These are phyloP conservation scores for Colletotrichum salicis DNA, from an alignment of 2,329 filamentous ascomycete genomes.

Conservation along the genomic window DNA sequence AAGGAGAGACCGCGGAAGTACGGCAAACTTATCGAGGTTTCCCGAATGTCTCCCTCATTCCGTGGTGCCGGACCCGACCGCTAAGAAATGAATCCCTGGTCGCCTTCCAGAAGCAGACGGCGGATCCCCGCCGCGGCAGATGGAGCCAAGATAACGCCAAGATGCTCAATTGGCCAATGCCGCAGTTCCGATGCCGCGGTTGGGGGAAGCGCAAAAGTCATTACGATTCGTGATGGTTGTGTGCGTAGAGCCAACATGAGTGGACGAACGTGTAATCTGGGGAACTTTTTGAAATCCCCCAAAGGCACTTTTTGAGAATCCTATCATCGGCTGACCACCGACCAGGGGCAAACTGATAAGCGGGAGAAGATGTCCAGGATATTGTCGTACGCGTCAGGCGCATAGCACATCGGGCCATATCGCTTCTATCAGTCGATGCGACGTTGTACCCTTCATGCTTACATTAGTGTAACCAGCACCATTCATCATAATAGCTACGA, in stretches of 20 bases:
- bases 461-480: neutral
- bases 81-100: constrained; percentile 10
- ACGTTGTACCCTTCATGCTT: neutral
- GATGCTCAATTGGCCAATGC: constrained; percentile 24
- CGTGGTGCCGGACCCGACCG: constrained; percentile 7
- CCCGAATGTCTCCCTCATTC: constrained; percentile 5
- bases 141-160: constrained; percentile 26
- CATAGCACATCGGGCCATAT: neutral
- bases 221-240: neutral
- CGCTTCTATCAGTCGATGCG: neutral
- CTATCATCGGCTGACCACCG: neutral
- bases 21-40: constrained; percentile 9
- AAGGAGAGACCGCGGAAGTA: neutral
- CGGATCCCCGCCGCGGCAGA: constrained; percentile 20
- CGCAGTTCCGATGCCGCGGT: neutral
- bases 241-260: neutral
- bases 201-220: neutral
- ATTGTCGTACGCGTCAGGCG: neutral
- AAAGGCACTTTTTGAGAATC: neutral
- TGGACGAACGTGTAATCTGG: neutral
- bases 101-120: constrained; percentile 1
- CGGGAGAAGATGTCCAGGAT: neutral
- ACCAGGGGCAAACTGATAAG: neutral
- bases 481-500: constrained; percentile 7
- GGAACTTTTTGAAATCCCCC: neutral